Evolutionary conservation across 163 green algal species (phyloP).

Genomic region (Scenedesmus sp.): DNA sequence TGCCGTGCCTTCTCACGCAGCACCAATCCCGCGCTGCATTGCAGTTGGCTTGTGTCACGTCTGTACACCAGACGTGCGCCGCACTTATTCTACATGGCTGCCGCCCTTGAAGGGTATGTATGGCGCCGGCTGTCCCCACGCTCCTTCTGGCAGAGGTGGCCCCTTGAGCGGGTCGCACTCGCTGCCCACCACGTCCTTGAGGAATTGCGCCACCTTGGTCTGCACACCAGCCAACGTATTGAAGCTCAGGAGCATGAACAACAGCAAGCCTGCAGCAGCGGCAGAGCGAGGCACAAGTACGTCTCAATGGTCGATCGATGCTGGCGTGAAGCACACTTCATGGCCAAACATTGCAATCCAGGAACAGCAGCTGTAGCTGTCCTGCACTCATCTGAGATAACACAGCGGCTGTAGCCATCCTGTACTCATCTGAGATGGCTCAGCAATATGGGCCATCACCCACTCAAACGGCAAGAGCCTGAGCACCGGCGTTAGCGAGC

Average conservation of each 20-base stretch:
- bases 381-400: neutral
- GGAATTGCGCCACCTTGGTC: slow-evolving; percentile 41
- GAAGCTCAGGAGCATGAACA: slow-evolving; percentile 38
- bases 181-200: slow-evolving; percentile 45
- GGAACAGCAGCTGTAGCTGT: neutral
- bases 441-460: too few species aligned
- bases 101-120: slow-evolving; percentile 47
- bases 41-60: too few species aligned
- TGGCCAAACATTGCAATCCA: neutral
- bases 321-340: neutral
- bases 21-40: too few species aligned
- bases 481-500: too few species aligned
- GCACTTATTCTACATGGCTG: slow-evolving; percentile 33
- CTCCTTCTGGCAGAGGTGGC: neutral
- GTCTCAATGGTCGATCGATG: neutral
- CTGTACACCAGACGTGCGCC: too few species aligned
- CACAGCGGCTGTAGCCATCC: too few species aligned
- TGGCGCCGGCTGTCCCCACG: neutral
- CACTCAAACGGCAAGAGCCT: too few species aligned
- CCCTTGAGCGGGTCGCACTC: slow-evolving; percentile 19
- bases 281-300: neutral
- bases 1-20: too few species aligned
- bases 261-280: slow-evolving; percentile 36
- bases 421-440: too few species aligned
- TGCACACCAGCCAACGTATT: slow-evolving; percentile 51